Evolutionary conservation across 2,329 filamentous ascomycete genomes (phyloP), one percentile per base, ranked within the genome.

Genomic region (Diaporthe longicolla): DNA sequence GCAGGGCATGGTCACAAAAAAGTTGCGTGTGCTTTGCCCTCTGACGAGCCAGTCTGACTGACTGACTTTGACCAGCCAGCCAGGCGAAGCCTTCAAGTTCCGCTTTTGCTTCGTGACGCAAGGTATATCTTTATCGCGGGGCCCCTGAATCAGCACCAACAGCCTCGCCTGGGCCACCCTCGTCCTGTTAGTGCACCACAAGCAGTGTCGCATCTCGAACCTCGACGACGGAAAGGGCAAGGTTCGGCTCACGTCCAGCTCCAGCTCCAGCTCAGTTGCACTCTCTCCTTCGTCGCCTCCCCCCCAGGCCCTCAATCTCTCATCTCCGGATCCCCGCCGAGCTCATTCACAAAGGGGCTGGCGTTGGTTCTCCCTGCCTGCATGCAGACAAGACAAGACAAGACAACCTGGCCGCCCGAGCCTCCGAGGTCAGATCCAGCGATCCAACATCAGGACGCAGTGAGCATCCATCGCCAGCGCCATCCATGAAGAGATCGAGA

Each of bases 321-420:
- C 63, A 71, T 71, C 57, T 71, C 70, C 70, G 70, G 45, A 54
- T 71, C 61, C 70, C 70, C 70, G 70, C 70, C 50, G 48, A 26
- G 58, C 57, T 61, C 55, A 35, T 63, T 71, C 48, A 68, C 63
- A 68, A 68, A 68, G 63, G 63, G 63, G 79, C 77, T 90, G 88
- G 81, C 81, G 54, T 88, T 84, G 19, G 86, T 88, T 88, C 52
- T 82, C 77, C 29, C 87, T 87, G 55, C 81, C 86, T 86, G 57
- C 66, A 50, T 54, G 63, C 45, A 68, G 63, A 40, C 59, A 45
- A 63, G 59, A 63, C 59, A 45, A 54, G 63, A 40, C 59, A 63
- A 32, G 59, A 45, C 59, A 63, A 63, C 58, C 58, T 63, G 61
- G 43, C 61, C 21, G 43, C 10, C 11, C 37, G 37, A 40, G 37